Evolutionary conservation across 257 asterid genomes (phyloP), one percentile per base, ranked within the genome.

Genomic region (Plantago elongata): DNA sequence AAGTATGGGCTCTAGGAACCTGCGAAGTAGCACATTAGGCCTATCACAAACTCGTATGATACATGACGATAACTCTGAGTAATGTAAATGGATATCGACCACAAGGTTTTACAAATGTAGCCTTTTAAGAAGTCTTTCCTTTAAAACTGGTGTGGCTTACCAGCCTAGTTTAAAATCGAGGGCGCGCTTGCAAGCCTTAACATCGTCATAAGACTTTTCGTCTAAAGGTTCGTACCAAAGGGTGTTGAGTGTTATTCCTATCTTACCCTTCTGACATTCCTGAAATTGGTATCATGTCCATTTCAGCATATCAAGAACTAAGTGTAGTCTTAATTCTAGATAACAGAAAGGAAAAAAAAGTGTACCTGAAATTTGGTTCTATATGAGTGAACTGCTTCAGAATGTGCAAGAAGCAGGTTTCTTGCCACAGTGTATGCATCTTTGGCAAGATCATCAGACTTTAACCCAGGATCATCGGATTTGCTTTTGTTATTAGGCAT

Each of bases 351-450:
- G 11, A 6, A 40, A 30, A 13, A 38, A 58, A 17, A 44, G 13
- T 9, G 16, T 14, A 71, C 86, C 83, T 78, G 78, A 48, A 64
- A 83, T 51, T 64, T 66, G 12, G 75, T 40, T 22, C 74, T 57
- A 57, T 79, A 80, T 1, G 75, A 43, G 9, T 78, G 69, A 7
- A 79, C 82, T 0, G 78, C 80, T 17, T 64, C 77, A 2, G 84
- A 57, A 50, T 83, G 89, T 49, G 78, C 80, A 18, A 80, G 84
- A 12, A 77, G 74, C 56, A 77, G 48, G 60, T 83, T 61, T 40
- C 76, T 79, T 22, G 83, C 80, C 0, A 77, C 90, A 3, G 79
- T 65, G 13, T 83, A 83, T 1, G 81, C 80, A 45, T 83, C 90
- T 13, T 61, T 73, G 38, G 73, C 74, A 0, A 79, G 75, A 65